Conservation (phyloP, 805 yeast genomes). For the Lipomyces oligophaga region DNA sequence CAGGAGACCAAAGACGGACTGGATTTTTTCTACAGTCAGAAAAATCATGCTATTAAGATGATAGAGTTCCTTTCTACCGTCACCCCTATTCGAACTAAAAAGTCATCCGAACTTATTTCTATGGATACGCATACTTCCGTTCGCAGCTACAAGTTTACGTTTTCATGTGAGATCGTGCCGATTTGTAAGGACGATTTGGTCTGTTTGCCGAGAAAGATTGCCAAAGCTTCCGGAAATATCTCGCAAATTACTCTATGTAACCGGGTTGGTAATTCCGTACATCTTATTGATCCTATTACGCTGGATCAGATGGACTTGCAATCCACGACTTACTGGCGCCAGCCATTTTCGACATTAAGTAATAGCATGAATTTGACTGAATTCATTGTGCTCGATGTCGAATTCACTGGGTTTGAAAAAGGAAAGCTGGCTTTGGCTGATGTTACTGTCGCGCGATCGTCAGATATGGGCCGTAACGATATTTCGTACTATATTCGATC, state of each 20-base stretch:
- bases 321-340: conserved; percentile 73
- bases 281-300: conserved; percentile 80
- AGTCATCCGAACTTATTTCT: conserved; percentile 86
- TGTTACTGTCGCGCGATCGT: conserved; percentile 81
- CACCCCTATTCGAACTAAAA: conserved; percentile 76
- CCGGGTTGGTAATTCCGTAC: conserved; percentile 75
- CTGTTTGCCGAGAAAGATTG: conserved; percentile 81
- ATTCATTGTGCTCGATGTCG: conserved; percentile 88
- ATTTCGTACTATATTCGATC: conserved; percentile 78
- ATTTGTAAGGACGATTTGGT: conserved; percentile 96
- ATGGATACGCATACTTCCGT: conserved; percentile 89
- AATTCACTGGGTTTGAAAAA: conserved; percentile 74
- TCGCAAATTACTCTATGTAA: conserved; percentile 79
- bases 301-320: conserved; percentile 72
- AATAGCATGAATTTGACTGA: conserved; percentile 64
- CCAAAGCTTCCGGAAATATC: conserved; percentile 77
- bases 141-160: conserved; percentile 83
- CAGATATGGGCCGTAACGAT: conserved; percentile 85
- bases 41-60: conserved; percentile 92
- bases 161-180: conserved; percentile 90
- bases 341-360: conserved; percentile 71
- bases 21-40: conserved; percentile 85
- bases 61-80: conserved; percentile 81
- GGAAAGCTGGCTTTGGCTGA: conserved; percentile 86
- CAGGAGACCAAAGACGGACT: conserved; percentile 91